phyloP scores from a whole-genome alignment of 768 basidiomycete species.

The Boletus bicolor region DNA sequence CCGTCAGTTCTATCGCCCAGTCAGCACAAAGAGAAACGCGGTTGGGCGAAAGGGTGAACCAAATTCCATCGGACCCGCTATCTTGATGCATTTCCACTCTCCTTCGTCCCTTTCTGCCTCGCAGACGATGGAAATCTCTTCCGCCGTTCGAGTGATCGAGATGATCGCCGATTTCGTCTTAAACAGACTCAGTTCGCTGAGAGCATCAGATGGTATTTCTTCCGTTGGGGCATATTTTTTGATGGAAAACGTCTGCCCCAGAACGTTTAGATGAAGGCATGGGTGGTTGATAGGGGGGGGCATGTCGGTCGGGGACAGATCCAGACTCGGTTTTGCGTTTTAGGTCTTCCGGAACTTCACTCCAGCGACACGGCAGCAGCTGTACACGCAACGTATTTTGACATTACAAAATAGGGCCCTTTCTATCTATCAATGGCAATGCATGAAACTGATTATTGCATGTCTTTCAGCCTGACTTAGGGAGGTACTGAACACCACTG shows the following conservation, averaged over 20 bases:
- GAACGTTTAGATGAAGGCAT: constrained; percentile 47
- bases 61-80: constrained; percentile 66
- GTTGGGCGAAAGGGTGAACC: constrained; percentile 31
- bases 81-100: constrained; percentile 58
- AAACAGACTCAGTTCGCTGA: constrained; percentile 30
- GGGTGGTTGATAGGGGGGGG: constrained; percentile 45
- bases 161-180: constrained; percentile 37
- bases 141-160: constrained; percentile 55
- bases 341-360: neutral
- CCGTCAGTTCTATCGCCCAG: constrained; percentile 45
- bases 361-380: neutral
- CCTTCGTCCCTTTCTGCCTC: constrained; percentile 39
- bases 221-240: constrained; percentile 38
- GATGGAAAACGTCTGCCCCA: constrained; percentile 43
- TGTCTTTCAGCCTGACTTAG: constrained; percentile 38
- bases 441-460: neutral
- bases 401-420: neutral
- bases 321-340: neutral
- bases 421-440: neutral
- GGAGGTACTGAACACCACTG: constrained; percentile 58
- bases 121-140: constrained; percentile 62
- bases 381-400: neutral
- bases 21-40: neutral
- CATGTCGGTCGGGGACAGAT: constrained; percentile 18
- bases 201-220: constrained; percentile 28